A percentile compares a stretch with the other conserved stretches of the same genome.
Evolutionary conservation across 2,329 filamentous ascomycete species (phyloP).

Genomic region (Aspergillus sp.): DNA sequence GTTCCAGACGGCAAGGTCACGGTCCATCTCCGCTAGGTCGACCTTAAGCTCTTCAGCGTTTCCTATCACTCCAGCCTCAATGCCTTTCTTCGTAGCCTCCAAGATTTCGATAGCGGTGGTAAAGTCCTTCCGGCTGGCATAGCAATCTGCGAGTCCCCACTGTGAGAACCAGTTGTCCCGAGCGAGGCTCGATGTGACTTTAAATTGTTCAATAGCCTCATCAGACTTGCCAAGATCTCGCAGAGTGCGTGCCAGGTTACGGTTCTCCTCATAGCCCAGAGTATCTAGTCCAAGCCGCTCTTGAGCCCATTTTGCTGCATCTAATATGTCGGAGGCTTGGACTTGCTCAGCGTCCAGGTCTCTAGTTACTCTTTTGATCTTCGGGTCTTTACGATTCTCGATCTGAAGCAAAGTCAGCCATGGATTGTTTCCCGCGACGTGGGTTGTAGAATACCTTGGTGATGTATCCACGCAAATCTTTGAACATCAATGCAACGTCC

Average conservation of each 20-base stretch:
- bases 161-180: conserved; percentile 18
- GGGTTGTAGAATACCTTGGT: background rate
- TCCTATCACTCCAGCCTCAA: background rate
- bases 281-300: conserved; percentile 7
- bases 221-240: conserved; percentile 9
- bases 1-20: conserved; percentile 10
- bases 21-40: background rate
- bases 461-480: background rate
- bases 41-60: background rate
- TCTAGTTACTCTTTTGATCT: background rate
- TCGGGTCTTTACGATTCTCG: conserved; percentile 9
- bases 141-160: conserved; percentile 16
- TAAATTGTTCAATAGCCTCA: conserved; percentile 19
- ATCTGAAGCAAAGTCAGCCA: conserved; percentile 3
- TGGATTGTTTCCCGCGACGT: background rate
- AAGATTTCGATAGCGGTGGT: background rate
- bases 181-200: conserved; percentile 12
- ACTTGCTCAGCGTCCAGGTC: conserved; percentile 2
- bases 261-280: conserved; percentile 15
- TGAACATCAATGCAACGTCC: background rate
- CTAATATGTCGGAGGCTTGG: conserved; percentile 8
- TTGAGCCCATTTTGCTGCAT: conserved; percentile 15
- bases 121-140: conserved; percentile 9
- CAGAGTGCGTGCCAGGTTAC: conserved; percentile 18
- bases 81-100: background rate